Base-by-base conservation (phyloP, 331 rosid species). In the Pyracantha coccinea region DNA sequence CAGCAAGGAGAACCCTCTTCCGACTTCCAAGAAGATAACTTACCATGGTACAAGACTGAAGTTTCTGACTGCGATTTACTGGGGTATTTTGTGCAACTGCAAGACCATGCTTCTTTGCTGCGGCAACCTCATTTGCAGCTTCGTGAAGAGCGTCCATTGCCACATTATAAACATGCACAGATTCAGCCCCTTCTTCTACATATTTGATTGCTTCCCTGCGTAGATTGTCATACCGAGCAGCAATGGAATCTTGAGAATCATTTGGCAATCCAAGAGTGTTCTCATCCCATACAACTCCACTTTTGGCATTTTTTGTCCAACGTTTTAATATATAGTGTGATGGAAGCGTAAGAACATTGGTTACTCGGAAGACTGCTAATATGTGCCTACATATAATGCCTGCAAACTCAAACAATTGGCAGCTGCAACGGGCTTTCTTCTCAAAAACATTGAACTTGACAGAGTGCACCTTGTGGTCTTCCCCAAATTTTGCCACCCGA, bases 371-470 rank as follows among this genome's bases (percentile, higher is more conserved):
- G 12, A 82, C 82, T 28, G 85, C 85, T 77, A 82, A 73, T 67
- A 82, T 73, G 70, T 82, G 82, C 61, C 85, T 77, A 25, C 85
- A 82, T 50, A 69, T 82, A 53, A 82, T 73, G 38, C 82, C 85
- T 23, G 79, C 53, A 77, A 82, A 77, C 71, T 82, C 82, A 68
- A 77, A 82, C 77, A 73, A 67, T 73, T 77, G 85, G 72, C 85
- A 82, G 69, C 79, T 77, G 63, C 82, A 82, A 63, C 74, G 68
- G 21, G 82, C 82, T 69, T 74, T 82, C 82, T 77, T 82, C 63
- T 77, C 79, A 63, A 77, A 82, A 73, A 63, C 69, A 74, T 63
- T 82, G 69, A 82, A 69, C 77, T 52, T 82, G 61, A 82, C 82
- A 73, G 55, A 38, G 66, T 73, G 69, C 5, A 45, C 52, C 20